Evolutionary conservation across 495 filamentous ascomycete genomes (phyloP).

Genomic region (Pseudoneurospora amorphoporcata): DNA sequence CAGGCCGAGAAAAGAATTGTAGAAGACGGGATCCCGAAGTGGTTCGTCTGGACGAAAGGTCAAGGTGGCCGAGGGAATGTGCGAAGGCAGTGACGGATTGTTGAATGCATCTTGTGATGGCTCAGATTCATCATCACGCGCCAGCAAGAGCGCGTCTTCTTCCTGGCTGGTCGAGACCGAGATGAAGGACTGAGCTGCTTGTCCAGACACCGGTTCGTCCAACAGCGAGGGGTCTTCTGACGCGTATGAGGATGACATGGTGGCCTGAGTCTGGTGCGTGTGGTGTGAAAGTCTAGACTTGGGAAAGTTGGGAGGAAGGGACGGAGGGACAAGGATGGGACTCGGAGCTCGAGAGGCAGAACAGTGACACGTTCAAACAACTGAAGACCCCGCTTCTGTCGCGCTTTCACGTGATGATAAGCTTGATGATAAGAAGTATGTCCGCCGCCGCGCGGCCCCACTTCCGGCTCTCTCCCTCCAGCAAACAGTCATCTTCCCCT

Average conservation of each 20-base stretch:
- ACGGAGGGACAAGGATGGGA: neutral
- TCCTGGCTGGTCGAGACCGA: neutral
- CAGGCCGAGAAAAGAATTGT: neutral
- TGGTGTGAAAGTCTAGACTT: neutral
- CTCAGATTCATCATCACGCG: neutral
- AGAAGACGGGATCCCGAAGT: neutral
- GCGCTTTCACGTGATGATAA: neutral
- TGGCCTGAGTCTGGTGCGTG: neutral
- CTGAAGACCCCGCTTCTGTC: neutral
- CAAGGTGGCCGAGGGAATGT: neutral
- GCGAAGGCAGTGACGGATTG: neutral
- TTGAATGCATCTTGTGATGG: neutral
- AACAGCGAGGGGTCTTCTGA: neutral
- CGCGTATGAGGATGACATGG: neutral
- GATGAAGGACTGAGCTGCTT: neutral
- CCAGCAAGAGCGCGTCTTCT: neutral
- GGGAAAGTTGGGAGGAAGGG: neutral
- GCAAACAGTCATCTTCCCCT: neutral
- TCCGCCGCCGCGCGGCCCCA: too few species aligned
- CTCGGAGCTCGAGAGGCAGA: neutral
- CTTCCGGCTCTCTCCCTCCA: neutral
- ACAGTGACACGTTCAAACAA: neutral
- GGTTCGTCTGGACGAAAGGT: neutral
- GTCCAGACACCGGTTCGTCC: neutral
- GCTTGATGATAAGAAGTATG: neutral